phyloP scores from a whole-genome alignment of 2,329 filamentous ascomycete genomes.

The Aaosphaeria arxii region DNA sequence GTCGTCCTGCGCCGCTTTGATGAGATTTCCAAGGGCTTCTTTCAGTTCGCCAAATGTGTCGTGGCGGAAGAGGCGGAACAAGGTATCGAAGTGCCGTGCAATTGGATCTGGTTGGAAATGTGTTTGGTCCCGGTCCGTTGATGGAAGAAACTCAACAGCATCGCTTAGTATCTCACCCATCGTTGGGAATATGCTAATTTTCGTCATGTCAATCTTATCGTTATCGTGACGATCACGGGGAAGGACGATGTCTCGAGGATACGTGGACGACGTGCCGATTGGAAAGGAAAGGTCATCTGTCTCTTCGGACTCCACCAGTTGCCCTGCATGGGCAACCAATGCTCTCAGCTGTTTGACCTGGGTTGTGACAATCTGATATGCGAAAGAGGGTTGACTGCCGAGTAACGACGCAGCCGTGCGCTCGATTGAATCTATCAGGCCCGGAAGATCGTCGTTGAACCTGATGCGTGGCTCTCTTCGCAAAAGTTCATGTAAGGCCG shows the following conservation, averaged over 20 bases:
- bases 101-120: background rate
- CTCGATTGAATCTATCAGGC: background rate
- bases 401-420: background rate
- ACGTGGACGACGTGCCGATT: conserved; percentile 9
- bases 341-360: conserved; percentile 10
- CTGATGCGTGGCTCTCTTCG: conserved; percentile 13
- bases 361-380: background rate
- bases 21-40: conserved; percentile 14
- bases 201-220: conserved; percentile 26
- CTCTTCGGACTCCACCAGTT: conserved; percentile 10
- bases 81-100: conserved; percentile 30
- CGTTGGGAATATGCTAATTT: conserved; percentile 32
- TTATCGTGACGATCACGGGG: conserved; percentile 29
- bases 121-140: background rate
- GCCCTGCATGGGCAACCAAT: conserved; percentile 12
- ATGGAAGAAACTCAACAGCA: background rate
- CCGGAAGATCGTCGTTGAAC: conserved; percentile 17
- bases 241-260: conserved; percentile 19
- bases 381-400: background rate
- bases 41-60: conserved; percentile 32
- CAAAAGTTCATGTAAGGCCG: conserved; percentile 16
- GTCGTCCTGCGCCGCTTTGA: conserved; percentile 8
- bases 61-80: conserved; percentile 31
- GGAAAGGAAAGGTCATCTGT: background rate
- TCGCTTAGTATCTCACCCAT: conserved; percentile 21